Evolutionary conservation across 1,139 yeast genomes (phyloP).

Genomic region (Geotrichum fermentans): DNA sequence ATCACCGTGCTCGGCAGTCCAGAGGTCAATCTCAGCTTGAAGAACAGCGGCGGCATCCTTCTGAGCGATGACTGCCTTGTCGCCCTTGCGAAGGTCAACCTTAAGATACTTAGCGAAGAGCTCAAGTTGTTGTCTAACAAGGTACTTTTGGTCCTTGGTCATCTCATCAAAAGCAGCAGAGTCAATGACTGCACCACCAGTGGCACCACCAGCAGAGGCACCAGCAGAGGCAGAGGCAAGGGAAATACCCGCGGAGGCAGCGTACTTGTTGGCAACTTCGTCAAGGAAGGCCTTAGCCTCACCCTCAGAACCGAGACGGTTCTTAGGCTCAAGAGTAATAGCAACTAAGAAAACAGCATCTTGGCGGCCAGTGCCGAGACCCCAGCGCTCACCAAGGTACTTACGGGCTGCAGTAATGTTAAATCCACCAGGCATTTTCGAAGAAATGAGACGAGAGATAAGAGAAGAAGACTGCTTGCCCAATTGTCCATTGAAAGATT

Average conservation of each 20-base stretch:
- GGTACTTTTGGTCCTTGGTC: constrained; percentile 79
- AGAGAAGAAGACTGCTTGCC: constrained; percentile 92
- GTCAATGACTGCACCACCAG: constrained; percentile 87
- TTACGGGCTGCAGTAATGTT: constrained; percentile 87
- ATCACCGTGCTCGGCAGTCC: constrained; percentile 95
- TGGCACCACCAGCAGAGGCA: constrained; percentile 47
- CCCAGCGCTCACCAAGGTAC: constrained; percentile 79
- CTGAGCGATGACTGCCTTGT: constrained; percentile 78
- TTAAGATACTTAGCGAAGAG: constrained; percentile 91
- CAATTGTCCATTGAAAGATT: constrained; percentile 75
- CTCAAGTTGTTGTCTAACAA: constrained; percentile 94
- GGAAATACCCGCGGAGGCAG: constrained; percentile 72
- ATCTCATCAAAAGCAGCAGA: constrained; percentile 94
- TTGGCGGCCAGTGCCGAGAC: constrained; percentile 89
- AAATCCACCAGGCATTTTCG: constrained; percentile 99
- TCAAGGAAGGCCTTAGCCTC: constrained; percentile 92
- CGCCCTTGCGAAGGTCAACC: constrained; percentile 86
- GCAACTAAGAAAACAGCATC: constrained; percentile 81
- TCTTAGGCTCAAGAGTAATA: constrained; percentile 83
- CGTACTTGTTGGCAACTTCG: constrained; percentile 75
- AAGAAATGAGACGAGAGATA: constrained; percentile 84
- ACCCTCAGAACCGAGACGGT: constrained; percentile 75
- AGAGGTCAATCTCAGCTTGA: constrained; percentile 85
- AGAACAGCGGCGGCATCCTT: constrained; percentile 79
- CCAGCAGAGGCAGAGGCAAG: constrained; percentile 62